Evolutionary conservation across 1,139 yeast genomes (phyloP), one percentile per base, ranked within the genome.

Genomic region (Casaregolazyma lundiana): DNA sequence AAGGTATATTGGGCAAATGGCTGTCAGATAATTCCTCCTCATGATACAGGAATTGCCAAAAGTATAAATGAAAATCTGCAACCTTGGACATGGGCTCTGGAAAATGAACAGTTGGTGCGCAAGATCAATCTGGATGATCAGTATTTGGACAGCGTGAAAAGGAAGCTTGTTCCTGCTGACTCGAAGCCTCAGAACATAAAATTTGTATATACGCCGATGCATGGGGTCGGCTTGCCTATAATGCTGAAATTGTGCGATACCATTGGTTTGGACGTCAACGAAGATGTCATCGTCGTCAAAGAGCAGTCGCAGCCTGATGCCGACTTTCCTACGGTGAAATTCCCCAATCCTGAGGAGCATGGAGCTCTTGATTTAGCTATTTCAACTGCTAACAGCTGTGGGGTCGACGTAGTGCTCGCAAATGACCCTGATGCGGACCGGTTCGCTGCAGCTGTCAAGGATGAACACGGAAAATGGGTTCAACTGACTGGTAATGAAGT

Each of bases 391-490:
- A 69, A 72, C 40, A 59, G 57, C 1, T 53, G 60, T 15, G 74
- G 71, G 0, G 63, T 76, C 26, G 62, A 68, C 4, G 63, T 89
- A 38, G 92, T 90, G 2, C 57, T 92, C 5, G 96, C 97, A 2
- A 90, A 84, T 62, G 98, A 92, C 60, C 97, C 98, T 0, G 97
- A 92, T 66, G 98, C 97, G 1, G 98, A 92, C 64, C 72, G 98
- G 50, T 90, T 90, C 63, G 85, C 80, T 5, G 84, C 81, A 0
- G 81, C 92, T 1, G 80, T 80, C 45, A 68, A 66, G 44, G 58
- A 64, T 19, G 56, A 61, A 4, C 48, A 56, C 1, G 76, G 73
- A 2, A 49, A 61, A 17, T 90, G 96, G 95, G 69, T 66, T 42
- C 97, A 90, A 63, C 67, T 92, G 47, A 83, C 94, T 0, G 98